phyloP scores from a whole-genome alignment of 2,329 filamentous ascomycete genomes.

The Pestalotiopsis sp. region DNA sequence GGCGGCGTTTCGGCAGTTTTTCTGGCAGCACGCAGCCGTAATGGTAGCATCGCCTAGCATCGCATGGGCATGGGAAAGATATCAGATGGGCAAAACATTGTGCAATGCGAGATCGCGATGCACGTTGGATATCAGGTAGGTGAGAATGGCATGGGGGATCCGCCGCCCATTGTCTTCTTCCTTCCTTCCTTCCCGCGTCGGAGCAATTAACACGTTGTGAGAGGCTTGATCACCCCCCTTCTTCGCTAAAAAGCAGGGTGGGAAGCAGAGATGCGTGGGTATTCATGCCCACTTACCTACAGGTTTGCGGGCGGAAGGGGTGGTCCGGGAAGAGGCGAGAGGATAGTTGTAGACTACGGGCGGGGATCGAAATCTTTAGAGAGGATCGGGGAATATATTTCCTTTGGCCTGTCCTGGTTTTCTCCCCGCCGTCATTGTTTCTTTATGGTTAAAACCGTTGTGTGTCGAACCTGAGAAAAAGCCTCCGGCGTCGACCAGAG shows the following conservation, averaged over 20 bases:
- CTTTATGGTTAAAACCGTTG: not conserved
- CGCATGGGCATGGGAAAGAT: not conserved
- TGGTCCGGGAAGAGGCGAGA: not conserved
- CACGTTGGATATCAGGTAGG: not conserved
- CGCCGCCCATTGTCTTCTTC: not conserved
- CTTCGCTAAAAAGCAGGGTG: not conserved
- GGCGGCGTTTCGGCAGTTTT: not conserved
- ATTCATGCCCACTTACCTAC: not conserved
- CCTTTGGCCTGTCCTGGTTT: not conserved
- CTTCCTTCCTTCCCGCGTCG: not conserved
- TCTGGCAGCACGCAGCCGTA: not conserved
- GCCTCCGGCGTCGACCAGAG: not conserved
- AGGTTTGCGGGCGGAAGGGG: not conserved
- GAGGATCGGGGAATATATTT: conserved; percentile 5
- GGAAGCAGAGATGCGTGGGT: not conserved
- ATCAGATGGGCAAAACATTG: not conserved
- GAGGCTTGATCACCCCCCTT: not conserved
- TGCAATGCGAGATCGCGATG: not conserved
- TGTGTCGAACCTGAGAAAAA: not conserved
- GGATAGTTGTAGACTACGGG: not conserved
- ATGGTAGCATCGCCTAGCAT: no score
- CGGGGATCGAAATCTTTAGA: conserved; percentile 8
- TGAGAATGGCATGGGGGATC: not conserved
- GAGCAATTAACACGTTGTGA: not conserved
- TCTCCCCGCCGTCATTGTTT: not conserved